Percentiles rank a stretch among this genome's conserved stretches.
phyloP scores from a whole-genome alignment of 108 stramenopile genomes.

The Conticribra weissflogii region DNA sequence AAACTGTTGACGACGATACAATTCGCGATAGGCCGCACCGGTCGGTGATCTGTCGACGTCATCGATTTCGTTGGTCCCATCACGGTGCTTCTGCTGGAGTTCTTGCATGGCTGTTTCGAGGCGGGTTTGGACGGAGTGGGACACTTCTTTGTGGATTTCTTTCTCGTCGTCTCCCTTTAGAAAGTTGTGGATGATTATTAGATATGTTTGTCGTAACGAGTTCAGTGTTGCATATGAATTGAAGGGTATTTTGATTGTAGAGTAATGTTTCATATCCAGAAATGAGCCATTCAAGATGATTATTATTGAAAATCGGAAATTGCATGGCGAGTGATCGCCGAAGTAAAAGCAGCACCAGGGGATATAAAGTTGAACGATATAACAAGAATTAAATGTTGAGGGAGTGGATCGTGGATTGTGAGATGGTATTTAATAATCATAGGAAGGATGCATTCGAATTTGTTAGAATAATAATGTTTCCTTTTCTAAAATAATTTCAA shows the following conservation, averaged over 20 bases:
- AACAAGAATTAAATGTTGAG: too few relatives aligned
- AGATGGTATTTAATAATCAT: too few relatives aligned
- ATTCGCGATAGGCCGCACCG: conserved; percentile 50
- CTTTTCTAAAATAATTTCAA: too few relatives aligned
- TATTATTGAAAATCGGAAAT: too few relatives aligned
- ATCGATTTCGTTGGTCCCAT: conserved; percentile 58
- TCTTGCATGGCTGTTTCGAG: conserved; percentile 66
- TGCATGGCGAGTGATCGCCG: too few relatives aligned
- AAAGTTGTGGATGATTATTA: not conserved
- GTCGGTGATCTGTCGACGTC: conserved; percentile 67
- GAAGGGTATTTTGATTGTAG: not conserved
- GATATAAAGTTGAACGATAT: too few relatives aligned
- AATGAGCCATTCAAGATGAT: too few relatives aligned
- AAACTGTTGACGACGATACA: conserved; percentile 47
- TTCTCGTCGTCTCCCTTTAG: conserved; percentile 57
- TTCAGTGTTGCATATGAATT: not conserved
- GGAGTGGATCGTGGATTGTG: too few relatives aligned
- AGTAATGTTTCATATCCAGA: too few relatives aligned
- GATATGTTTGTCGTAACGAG: not conserved
- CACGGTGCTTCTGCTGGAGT: conserved; percentile 53
- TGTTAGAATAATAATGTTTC: too few relatives aligned
- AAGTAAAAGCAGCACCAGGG: too few relatives aligned
- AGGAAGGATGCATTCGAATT: too few relatives aligned
- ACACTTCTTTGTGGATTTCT: conserved; percentile 61
- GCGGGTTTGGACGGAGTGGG: conserved; percentile 71